These are phyloP conservation scores for Fragaria iinumae DNA, from an alignment of 306 rosid species.

Conservation along the genomic window DNA sequence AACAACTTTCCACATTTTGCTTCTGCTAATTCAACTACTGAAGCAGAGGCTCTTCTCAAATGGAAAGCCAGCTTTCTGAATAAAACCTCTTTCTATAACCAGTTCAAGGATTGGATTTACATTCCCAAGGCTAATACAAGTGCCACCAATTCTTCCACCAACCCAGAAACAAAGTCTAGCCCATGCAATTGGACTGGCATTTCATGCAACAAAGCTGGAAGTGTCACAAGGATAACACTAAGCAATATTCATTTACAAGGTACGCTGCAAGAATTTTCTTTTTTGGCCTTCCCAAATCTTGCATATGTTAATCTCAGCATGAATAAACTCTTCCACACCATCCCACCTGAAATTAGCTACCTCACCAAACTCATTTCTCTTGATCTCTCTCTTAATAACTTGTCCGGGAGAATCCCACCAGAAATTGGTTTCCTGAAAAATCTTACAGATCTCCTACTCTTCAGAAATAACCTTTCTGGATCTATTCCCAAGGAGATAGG, in stretches of 20 bases:
- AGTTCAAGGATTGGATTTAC: background rate
- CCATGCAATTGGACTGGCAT: constrained; percentile 25
- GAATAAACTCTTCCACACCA: too few species aligned
- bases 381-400: background rate
- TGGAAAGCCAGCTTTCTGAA: constrained; percentile 26
- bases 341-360: too few species aligned
- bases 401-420: constrained; percentile 18
- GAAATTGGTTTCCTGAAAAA: constrained; percentile 11
- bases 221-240: constrained; percentile 2
- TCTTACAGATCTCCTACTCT: background rate
- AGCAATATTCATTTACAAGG: too few species aligned
- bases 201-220: constrained; percentile 15
- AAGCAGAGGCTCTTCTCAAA: too few species aligned
- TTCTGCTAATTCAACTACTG: too few species aligned
- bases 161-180: background rate
- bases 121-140: background rate
- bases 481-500: too few species aligned
- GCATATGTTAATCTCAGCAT: too few species aligned
- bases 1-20: background rate
- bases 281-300: too few species aligned
- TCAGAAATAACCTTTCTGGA: too few species aligned
- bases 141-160: constrained; percentile 3
- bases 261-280: too few species aligned
- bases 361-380: too few species aligned
- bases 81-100: background rate